Evolutionary conservation across 495 filamentous ascomycete genomes (phyloP), one percentile per base, ranked within the genome.

Genomic region (Monascus purpureus): DNA sequence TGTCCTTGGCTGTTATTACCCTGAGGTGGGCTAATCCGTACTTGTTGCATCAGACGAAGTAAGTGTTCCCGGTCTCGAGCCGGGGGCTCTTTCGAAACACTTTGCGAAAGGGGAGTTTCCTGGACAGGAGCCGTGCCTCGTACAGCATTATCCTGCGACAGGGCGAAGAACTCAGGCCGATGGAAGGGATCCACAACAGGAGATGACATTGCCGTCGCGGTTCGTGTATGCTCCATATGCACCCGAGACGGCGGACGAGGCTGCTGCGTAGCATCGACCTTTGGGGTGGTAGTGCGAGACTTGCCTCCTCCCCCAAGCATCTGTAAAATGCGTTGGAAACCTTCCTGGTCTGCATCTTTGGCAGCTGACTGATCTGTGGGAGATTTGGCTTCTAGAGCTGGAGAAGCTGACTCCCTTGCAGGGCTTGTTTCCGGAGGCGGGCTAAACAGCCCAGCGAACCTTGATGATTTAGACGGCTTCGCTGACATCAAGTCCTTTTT

Each of bases 401-500:
- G 49, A 22, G 46, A 62, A 33, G 79, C 76, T 20, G 65, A 56
- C 41, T 67, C 68, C 38, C 62, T 65, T 23, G 63, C 60, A 28
- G 59, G 55, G 17, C 55, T 57, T 5, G 5, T 22, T 18, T 72
- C 72, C 13, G 78, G 65, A 38, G 76, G 74, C 33, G 72, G 69
- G 18, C 72, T 65, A 52, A 94, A 88, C 41, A 94, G 75, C 13
- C 77, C 76, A 33, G 82, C 78, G 49, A 96, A 96, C 30, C 84
- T 68, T 27, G 86, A 93, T 8, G 76, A 63, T 45, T 84, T 80
- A 6, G 48, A 48, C 14, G 42, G 17, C 31, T 63, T 62, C 8
- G 46, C 40, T 5, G 38, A 25, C 3, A 37, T 33, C 8, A 39
- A 37, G 15, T 52, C 42, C 29, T 49, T 45, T 39, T 54, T 53